Evolutionary conservation across 345 rosid species (phyloP).

Genomic region (Euphorbia peplus): DNA sequence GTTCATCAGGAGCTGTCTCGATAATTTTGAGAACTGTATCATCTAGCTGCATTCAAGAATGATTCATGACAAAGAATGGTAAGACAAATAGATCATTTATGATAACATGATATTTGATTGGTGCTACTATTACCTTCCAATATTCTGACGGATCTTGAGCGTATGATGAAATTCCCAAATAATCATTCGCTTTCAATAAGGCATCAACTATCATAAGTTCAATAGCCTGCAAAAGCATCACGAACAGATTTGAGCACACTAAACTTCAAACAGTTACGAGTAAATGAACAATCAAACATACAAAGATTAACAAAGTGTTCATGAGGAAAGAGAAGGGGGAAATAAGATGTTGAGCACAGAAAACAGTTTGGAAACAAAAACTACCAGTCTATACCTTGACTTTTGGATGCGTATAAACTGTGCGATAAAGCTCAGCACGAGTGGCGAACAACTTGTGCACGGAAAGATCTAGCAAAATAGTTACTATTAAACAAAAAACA

Average conservation of each 20-base stretch:
- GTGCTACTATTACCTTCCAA: constrained; percentile 68
- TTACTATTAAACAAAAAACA: constrained; percentile 10
- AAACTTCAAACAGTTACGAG: background rate
- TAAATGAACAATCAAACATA: constrained; percentile 6
- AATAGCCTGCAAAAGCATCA: constrained; percentile 55
- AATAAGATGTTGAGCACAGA: background rate
- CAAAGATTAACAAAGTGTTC: background rate
- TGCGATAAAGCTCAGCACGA: constrained; percentile 90
- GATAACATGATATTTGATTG: constrained; percentile 2
- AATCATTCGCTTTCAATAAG: constrained; percentile 64
- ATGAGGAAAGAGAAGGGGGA: background rate
- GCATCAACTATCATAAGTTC: constrained; percentile 96
- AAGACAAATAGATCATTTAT: constrained; percentile 8
- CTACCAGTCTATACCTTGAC: constrained; percentile 58
- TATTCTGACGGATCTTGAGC: constrained; percentile 72
- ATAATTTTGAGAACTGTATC: constrained; percentile 80
- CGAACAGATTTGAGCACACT: constrained; percentile 2
- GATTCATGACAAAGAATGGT: constrained; percentile 2
- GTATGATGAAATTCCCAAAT: constrained; percentile 56
- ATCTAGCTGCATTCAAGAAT: constrained; percentile 59
- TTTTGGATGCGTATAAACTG: constrained; percentile 92
- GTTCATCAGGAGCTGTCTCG: constrained; percentile 68
- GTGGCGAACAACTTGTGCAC: constrained; percentile 80
- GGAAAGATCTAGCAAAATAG: constrained; percentile 57
- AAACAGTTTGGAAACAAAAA: constrained; percentile 9